Conservation (phyloP, 2,329 filamentous ascomycete genomes). For the Neofusicoccum laricinum region DNA sequence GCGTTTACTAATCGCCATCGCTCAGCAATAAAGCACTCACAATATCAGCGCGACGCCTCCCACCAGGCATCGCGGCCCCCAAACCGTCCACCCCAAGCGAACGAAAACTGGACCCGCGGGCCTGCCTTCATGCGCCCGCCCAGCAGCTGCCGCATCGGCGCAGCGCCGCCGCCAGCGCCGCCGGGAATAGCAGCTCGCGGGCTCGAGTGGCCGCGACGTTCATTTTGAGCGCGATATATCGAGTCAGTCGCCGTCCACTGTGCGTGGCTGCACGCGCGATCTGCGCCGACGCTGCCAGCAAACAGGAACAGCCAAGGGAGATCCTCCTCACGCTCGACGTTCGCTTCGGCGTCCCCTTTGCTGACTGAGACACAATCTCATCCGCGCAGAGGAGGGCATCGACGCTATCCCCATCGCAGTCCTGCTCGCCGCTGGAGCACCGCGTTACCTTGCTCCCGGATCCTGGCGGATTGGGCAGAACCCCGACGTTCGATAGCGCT, state of each 20-base stretch:
- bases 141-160: neutral
- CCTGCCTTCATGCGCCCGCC: neutral
- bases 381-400: neutral
- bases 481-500: too few species aligned
- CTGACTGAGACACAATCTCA: neutral
- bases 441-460: neutral
- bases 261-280: conserved; percentile 5
- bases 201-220: neutral
- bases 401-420: too few species aligned
- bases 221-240: conserved; percentile 3
- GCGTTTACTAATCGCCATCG: neutral
- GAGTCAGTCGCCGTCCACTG: neutral
- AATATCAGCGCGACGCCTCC: neutral
- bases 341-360: neutral
- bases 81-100: neutral
- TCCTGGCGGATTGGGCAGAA: neutral
- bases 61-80: neutral
- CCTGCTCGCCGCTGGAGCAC: too few species aligned
- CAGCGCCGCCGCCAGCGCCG: neutral
- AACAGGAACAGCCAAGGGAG: neutral
- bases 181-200: neutral
- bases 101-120: neutral
- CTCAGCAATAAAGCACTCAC: neutral
- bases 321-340: neutral
- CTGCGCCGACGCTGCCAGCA: neutral